Percentiles rank a stretch among this genome's conserved stretches.
These are phyloP conservation scores for Penicillium polonicum DNA, from an alignment of 2,329 filamentous ascomycete species.

Conservation along the genomic window DNA sequence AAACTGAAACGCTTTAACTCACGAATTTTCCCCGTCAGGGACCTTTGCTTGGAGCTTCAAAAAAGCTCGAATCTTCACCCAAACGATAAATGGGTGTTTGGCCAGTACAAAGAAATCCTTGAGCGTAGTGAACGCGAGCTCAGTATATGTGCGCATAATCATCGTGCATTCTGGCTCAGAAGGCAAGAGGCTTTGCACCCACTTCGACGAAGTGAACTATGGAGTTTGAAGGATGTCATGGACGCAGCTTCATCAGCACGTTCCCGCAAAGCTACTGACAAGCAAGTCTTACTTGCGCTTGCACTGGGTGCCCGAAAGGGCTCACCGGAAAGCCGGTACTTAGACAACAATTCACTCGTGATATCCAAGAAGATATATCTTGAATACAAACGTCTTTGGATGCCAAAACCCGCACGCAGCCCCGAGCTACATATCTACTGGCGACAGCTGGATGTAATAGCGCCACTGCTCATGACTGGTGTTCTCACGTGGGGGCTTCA, in stretches of 20 bases:
- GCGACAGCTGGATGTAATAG: slow-evolving; percentile 31
- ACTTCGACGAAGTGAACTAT: not conserved
- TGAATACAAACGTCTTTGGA: slow-evolving; percentile 12
- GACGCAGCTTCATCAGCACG: not conserved
- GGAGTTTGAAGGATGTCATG: not conserved
- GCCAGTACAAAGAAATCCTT: not conserved
- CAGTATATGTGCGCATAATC: not conserved
- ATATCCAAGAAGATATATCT: not conserved
- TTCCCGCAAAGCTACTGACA: not conserved
- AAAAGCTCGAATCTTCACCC: not conserved
- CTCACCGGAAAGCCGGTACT: not conserved
- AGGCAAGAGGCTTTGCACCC: slow-evolving; percentile 1
- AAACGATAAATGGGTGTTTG: not conserved
- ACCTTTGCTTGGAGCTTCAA: not conserved
- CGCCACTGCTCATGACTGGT: slow-evolving; percentile 15
- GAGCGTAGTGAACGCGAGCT: not conserved
- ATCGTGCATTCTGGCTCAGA: not conserved
- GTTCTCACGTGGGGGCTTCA: not conserved
- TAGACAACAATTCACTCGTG: not conserved
- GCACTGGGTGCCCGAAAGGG: not conserved
- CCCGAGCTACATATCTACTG: slow-evolving; percentile 23
- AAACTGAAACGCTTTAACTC: not conserved
- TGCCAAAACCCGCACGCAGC: not conserved
- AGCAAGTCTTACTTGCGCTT: not conserved
- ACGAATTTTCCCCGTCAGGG: not conserved